Evolutionary conservation across 2,329 filamentous ascomycete genomes (phyloP).

Genomic region (Colletotrichum echinochloae): DNA sequence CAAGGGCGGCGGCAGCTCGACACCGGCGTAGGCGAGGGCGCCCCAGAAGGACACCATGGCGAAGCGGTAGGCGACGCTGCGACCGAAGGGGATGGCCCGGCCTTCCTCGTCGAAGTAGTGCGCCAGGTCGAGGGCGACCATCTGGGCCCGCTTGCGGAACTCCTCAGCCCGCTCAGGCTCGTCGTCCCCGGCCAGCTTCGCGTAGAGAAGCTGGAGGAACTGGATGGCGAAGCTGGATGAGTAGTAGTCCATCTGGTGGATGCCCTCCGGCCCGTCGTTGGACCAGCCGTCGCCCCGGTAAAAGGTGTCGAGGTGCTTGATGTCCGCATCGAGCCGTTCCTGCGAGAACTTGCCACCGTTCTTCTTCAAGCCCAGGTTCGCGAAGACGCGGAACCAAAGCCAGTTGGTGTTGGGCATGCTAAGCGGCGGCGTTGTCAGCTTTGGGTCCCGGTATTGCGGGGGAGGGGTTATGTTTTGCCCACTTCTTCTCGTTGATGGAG

Average conservation of each 20-base stretch:
- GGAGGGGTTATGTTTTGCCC: slow-evolving; percentile 24
- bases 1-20: slow-evolving; percentile 77
- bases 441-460: neutral
- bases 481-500: slow-evolving; percentile 82
- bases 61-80: slow-evolving; percentile 84
- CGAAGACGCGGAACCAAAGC: slow-evolving; percentile 89
- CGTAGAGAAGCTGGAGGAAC: slow-evolving; percentile 81
- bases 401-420: slow-evolving; percentile 78
- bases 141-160: slow-evolving; percentile 75
- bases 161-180: slow-evolving; percentile 75
- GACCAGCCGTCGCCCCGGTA: slow-evolving; percentile 87
- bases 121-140: slow-evolving; percentile 76
- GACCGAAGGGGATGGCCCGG: slow-evolving; percentile 80
- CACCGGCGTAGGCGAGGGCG: slow-evolving; percentile 79
- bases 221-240: slow-evolving; percentile 87
- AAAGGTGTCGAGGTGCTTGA: slow-evolving; percentile 83
- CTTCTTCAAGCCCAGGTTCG: slow-evolving; percentile 81
- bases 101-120: slow-evolving; percentile 82
- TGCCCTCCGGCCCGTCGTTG: slow-evolving; percentile 82
- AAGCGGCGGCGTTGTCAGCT: slow-evolving; percentile 17
- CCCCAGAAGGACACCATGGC: slow-evolving; percentile 90
- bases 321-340: slow-evolving; percentile 77
- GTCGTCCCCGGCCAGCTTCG: slow-evolving; percentile 75
- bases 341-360: slow-evolving; percentile 79
- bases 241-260: slow-evolving; percentile 89